phyloP scores from a whole-genome alignment of 1,139 yeast genomes.

The Taphrina confusa region DNA sequence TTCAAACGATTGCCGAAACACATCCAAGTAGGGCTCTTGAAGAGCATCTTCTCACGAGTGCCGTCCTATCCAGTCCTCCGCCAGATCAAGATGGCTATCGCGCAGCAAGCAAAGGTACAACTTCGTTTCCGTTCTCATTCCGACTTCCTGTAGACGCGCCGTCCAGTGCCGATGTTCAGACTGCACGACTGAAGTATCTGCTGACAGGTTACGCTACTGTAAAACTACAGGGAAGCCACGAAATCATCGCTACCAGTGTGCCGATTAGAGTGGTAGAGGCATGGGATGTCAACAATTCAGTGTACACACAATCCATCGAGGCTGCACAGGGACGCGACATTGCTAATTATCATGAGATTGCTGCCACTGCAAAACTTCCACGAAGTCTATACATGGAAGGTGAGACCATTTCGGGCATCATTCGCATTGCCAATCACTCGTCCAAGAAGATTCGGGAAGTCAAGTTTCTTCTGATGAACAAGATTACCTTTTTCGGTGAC shows the following conservation, averaged over 20 bases:
- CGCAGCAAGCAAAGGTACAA: slow-evolving; percentile 34
- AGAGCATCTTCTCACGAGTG: slow-evolving; percentile 35
- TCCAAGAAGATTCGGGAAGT: slow-evolving; percentile 29
- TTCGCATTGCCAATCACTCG: slow-evolving; percentile 27
- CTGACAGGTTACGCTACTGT: slow-evolving; percentile 36
- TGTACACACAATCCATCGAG: slow-evolving; percentile 23
- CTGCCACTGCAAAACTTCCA: slow-evolving; percentile 22
- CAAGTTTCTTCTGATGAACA: slow-evolving; percentile 23
- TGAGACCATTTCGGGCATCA: slow-evolving; percentile 11
- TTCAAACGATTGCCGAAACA: slow-evolving; percentile 32
- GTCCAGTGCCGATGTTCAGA: slow-evolving; percentile 31
- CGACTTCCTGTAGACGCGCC: slow-evolving; percentile 37
- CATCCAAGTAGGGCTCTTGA: slow-evolving; percentile 13
- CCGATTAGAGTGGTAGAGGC: slow-evolving; percentile 38
- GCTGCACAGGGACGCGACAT: slow-evolving; percentile 30
- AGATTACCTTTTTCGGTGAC: slow-evolving; percentile 32
- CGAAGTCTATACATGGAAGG: slow-evolving; percentile 21
- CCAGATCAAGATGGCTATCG: slow-evolving; percentile 38
- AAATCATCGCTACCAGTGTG: slow-evolving; percentile 26
- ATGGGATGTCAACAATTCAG: slow-evolving; percentile 38
- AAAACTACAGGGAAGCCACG: slow-evolving; percentile 33
- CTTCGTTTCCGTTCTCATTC: slow-evolving; percentile 37
- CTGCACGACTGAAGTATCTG: slow-evolving; percentile 32
- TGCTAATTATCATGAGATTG: slow-evolving; percentile 29
- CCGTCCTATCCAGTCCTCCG: slow-evolving; percentile 35